These are phyloP conservation scores for Yamadazyma trypodendri DNA, from an alignment of 1,139 yeast genomes.

Conservation along the genomic window DNA sequence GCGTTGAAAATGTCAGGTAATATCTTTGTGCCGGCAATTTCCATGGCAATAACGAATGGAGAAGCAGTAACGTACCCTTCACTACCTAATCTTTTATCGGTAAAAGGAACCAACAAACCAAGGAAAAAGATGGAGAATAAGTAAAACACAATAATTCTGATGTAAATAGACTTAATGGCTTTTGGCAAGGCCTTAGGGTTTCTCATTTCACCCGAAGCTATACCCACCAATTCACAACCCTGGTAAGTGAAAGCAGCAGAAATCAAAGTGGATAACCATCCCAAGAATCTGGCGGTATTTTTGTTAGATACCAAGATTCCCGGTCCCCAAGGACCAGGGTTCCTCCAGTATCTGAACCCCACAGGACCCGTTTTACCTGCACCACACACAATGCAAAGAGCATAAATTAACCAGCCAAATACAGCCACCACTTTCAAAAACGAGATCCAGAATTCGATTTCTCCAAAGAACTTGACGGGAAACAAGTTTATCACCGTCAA, in stretches of 20 bases:
- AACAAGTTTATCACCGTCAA: conserved; percentile 36
- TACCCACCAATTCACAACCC: conserved; percentile 82
- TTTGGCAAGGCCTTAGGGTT: conserved; percentile 84
- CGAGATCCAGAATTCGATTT: conserved; percentile 53
- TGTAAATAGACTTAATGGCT: conserved; percentile 80
- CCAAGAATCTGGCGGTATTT: conserved; percentile 59
- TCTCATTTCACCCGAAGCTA: conserved; percentile 84
- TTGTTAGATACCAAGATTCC: conserved; percentile 48
- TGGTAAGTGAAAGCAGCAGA: conserved; percentile 78
- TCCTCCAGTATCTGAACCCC: conserved; percentile 88
- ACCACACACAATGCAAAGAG: conserved; percentile 71
- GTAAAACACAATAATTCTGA: conserved; percentile 79
- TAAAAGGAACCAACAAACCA: conserved; percentile 79
- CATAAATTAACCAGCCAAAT: conserved; percentile 67
- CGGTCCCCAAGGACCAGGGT: conserved; percentile 86
- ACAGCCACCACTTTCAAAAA: conserved; percentile 67
- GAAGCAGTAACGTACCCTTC: conserved; percentile 42
- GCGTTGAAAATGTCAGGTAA: conserved; percentile 76
- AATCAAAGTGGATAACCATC: conserved; percentile 63
- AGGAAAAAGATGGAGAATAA: conserved; percentile 76
- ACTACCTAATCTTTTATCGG: conserved; percentile 49
- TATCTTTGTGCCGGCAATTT: conserved; percentile 67
- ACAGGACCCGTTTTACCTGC: conserved; percentile 68
- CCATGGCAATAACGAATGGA: conserved; percentile 57
- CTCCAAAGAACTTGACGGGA: conserved; percentile 48